Evolutionary conservation across 2,329 filamentous ascomycete genomes (phyloP).

Genomic region (Camillea tinctor): DNA sequence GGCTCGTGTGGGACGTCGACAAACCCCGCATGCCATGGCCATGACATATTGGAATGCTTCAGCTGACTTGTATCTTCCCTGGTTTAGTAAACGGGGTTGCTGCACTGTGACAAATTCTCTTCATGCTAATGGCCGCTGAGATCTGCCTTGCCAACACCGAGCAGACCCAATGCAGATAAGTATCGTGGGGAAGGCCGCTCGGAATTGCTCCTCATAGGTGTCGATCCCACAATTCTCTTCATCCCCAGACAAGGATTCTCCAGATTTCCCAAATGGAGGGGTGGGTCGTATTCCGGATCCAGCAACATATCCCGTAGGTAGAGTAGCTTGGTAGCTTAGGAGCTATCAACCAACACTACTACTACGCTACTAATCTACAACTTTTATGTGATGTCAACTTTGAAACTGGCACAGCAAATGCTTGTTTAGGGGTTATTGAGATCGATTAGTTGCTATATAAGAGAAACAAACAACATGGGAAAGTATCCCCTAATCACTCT

Average conservation of each 20-base stretch:
- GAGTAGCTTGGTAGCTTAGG: too few species aligned
- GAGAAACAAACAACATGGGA: too few species aligned
- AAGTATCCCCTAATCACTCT: too few species aligned
- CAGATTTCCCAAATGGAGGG: neutral
- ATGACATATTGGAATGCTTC: neutral
- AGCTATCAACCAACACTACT: too few species aligned
- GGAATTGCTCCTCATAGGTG: neutral
- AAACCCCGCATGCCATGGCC: neutral
- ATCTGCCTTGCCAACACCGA: neutral
- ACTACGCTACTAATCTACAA: too few species aligned
- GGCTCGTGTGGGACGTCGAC: neutral
- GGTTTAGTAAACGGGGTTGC: neutral
- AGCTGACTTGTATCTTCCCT: neutral
- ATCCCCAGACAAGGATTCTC: neutral
- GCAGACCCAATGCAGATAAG: neutral
- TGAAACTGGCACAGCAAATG: too few species aligned
- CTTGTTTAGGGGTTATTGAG: too few species aligned
- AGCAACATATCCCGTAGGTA: neutral
- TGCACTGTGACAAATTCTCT: neutral
- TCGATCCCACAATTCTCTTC: neutral
- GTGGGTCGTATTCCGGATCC: neutral
- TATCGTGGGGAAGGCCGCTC: neutral
- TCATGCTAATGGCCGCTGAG: neutral
- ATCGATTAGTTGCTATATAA: too few species aligned
- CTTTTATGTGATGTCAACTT: too few species aligned